Evolutionary conservation across 106 monocot genomes (phyloP).

Genomic region (Acanthochlamys bracteata): DNA sequence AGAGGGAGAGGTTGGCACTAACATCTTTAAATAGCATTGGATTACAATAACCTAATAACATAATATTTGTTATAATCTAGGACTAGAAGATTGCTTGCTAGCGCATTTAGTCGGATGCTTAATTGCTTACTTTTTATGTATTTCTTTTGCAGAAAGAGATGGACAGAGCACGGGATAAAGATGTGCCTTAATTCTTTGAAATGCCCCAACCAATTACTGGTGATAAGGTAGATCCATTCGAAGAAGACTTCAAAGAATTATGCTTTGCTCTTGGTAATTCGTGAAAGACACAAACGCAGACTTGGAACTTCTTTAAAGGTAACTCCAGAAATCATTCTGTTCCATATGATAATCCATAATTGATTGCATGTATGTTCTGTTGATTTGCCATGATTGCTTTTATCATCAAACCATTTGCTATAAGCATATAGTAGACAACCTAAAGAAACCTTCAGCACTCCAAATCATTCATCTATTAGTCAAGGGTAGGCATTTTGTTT

Average conservation of each 20-base stretch:
- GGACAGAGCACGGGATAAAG: constrained; percentile 75
- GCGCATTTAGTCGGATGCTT: too few species aligned
- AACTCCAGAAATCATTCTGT: constrained; percentile 1
- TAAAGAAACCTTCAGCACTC: background rate
- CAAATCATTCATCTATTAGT: background rate
- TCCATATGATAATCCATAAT: background rate
- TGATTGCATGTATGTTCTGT: background rate
- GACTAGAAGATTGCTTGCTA: too few species aligned
- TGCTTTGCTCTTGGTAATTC: constrained; percentile 42
- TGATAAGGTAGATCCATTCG: constrained; percentile 52
- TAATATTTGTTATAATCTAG: too few species aligned
- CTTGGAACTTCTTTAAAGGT: constrained; percentile 89
- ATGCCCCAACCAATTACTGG: background rate
- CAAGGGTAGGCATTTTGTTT: too few species aligned
- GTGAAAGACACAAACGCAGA: constrained; percentile 51
- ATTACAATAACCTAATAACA: background rate
- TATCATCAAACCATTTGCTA: background rate
- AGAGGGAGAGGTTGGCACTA: constrained; percentile 60
- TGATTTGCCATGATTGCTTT: background rate
- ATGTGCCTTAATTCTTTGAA: too few species aligned
- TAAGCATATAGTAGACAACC: background rate
- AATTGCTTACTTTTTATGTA: too few species aligned
- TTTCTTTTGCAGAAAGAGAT: constrained; percentile 57
- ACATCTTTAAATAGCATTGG: background rate
- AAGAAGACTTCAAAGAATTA: constrained; percentile 85